phyloP scores from a whole-genome alignment of 1,284 basidiomycete genomes.

The Macrocybe sp. region DNA sequence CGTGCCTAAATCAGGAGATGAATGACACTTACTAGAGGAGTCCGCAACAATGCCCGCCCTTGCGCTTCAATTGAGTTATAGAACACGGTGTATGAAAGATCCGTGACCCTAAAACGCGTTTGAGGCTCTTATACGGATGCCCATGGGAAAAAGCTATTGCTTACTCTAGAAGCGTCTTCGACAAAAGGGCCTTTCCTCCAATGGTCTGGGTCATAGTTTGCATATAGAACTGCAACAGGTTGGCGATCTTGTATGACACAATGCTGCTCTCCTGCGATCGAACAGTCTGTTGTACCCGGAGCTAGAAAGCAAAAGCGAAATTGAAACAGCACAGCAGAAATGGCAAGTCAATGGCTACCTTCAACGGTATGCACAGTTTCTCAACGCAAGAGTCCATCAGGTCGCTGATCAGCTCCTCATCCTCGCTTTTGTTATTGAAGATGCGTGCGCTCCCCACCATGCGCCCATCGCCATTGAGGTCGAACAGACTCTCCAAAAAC shows the following conservation, averaged over 20 bases:
- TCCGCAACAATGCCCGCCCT: conserved; percentile 68
- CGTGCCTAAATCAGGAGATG: neutral
- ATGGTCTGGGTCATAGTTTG: conserved; percentile 91
- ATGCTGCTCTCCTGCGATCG: conserved; percentile 91
- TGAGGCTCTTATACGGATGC: neutral
- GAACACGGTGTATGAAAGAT: conserved; percentile 77
- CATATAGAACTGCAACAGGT: conserved; percentile 92
- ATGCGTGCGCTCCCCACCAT: conserved; percentile 76
- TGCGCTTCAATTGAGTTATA: conserved; percentile 82
- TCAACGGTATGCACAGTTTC: conserved; percentile 83
- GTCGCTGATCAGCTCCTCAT: conserved; percentile 77
- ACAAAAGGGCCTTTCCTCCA: conserved; percentile 75
- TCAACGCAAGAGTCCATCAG: conserved; percentile 82
- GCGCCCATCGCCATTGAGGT: conserved; percentile 54
- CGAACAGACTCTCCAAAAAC: conserved; percentile 84
- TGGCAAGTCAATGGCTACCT: conserved; percentile 38
- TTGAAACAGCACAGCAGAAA: neutral
- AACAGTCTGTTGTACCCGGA: conserved; percentile 89
- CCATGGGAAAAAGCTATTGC: conserved; percentile 20
- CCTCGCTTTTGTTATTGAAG: conserved; percentile 53
- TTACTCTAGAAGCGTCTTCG: conserved; percentile 77
- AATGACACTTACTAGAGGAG: conserved; percentile 57
- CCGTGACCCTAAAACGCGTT: conserved; percentile 58
- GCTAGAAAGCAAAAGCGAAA: conserved; percentile 32
- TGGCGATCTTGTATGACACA: conserved; percentile 87